phyloP scores from a whole-genome alignment of 345 rosid genomes.

The Streptanthus diversifolius region DNA sequence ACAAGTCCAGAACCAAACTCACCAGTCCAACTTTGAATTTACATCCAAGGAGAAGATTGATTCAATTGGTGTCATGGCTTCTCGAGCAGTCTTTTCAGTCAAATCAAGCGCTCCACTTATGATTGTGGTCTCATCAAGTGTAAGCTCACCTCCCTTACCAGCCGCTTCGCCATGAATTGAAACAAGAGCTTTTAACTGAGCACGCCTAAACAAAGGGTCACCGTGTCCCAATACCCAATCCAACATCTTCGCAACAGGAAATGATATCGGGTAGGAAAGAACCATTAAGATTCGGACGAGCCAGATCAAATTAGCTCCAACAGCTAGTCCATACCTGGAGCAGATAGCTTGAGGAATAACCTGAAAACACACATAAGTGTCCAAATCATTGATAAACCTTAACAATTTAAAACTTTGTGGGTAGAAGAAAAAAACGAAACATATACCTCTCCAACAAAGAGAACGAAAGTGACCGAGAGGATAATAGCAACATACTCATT shows the following conservation, averaged over 20 bases:
- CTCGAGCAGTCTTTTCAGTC: conserved; percentile 96
- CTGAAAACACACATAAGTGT: conserved; percentile 31
- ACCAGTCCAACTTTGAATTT: conserved; percentile 94
- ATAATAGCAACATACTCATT: conserved; percentile 84
- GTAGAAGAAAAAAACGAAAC: background rate
- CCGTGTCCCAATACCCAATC: conserved; percentile 82
- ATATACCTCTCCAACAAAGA: conserved; percentile 82
- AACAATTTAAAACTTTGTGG: background rate
- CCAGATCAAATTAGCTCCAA: conserved; percentile 81
- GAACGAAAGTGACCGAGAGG: conserved; percentile 90
- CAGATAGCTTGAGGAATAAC: conserved; percentile 97
- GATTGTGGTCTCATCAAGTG: conserved; percentile 94
- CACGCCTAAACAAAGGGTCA: conserved; percentile 83
- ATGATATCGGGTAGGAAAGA: conserved; percentile 77
- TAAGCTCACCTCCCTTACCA: conserved; percentile 96
- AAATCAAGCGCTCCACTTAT: conserved; percentile 93
- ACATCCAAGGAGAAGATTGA: conserved; percentile 94
- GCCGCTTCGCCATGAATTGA: conserved; percentile 91
- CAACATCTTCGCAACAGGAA: conserved; percentile 86
- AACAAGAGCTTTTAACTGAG: conserved; percentile 94
- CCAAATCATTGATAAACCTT: background rate
- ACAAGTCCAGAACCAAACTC: conserved; percentile 24
- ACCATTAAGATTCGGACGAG: conserved; percentile 79
- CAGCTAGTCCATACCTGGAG: conserved; percentile 85
- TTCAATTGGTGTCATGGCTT: conserved; percentile 99